phyloP scores from a whole-genome alignment of 306 rosid genomes.

The Mucuna pruriens region DNA sequence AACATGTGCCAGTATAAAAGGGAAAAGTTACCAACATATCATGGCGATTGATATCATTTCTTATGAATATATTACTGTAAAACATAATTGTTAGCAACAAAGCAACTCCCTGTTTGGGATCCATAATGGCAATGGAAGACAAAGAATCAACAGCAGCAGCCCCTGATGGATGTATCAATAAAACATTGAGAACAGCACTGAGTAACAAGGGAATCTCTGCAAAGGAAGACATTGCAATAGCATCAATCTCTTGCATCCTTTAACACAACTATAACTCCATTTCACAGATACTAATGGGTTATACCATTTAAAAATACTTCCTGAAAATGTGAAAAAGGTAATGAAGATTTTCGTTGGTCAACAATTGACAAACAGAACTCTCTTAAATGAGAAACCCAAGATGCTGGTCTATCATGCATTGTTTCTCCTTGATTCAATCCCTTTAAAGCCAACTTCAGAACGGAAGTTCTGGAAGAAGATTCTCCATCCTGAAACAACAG shows the following conservation, averaged over 20 bases:
- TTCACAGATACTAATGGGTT: slow-evolving; percentile 29
- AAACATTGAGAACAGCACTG: slow-evolving; percentile 68
- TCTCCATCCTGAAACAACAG: slow-evolving; percentile 66
- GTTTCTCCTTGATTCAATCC: slow-evolving; percentile 45
- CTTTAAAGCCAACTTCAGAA: slow-evolving; percentile 55
- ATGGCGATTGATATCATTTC: slow-evolving; percentile 57
- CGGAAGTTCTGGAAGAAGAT: slow-evolving; percentile 55
- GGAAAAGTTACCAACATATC: slow-evolving; percentile 73
- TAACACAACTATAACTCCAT: slow-evolving; percentile 34
- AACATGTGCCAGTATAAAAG: slow-evolving; percentile 27
- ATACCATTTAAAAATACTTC: slow-evolving; percentile 74
- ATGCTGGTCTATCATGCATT: slow-evolving; percentile 48
- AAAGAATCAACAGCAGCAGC: slow-evolving; percentile 67
- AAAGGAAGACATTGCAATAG: slow-evolving; percentile 32
- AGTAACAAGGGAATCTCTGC: slow-evolving; percentile 78
- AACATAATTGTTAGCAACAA: slow-evolving; percentile 77
- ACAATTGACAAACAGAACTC: slow-evolving; percentile 64
- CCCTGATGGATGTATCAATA: slow-evolving; percentile 75
- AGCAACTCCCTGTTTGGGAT: slow-evolving; percentile 84
- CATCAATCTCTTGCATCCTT: slow-evolving; percentile 33
- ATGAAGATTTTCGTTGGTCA: slow-evolving; percentile 65
- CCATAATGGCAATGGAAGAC: slow-evolving; percentile 74
- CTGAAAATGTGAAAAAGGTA: slow-evolving; percentile 61
- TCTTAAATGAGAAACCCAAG: slow-evolving; percentile 74
- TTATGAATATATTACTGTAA: slow-evolving; percentile 73